Conservation (phyloP, 805 yeast species). For the Monosporozyma aquatica region DNA sequence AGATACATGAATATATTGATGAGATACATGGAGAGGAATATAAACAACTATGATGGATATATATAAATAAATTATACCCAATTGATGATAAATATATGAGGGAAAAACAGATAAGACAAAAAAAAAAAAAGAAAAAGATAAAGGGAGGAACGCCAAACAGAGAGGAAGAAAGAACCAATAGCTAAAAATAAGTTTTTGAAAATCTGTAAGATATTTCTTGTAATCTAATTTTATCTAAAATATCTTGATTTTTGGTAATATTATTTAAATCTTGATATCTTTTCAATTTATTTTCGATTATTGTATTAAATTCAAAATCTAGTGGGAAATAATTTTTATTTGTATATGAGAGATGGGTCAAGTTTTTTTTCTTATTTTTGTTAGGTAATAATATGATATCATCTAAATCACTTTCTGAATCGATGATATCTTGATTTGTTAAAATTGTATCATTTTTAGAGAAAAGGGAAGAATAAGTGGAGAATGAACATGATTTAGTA, state of each 20-base stretch:
- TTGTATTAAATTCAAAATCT: constrained; percentile 1
- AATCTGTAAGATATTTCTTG: constrained; percentile 29
- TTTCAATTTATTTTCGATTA: constrained; percentile 2
- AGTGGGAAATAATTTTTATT: not conserved
- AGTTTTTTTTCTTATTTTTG: not conserved
- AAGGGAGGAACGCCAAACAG: not conserved
- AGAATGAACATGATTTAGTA: not conserved
- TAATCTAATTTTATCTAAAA: constrained; percentile 27
- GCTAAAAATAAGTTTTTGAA: constrained; percentile 24
- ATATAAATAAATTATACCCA: too few species aligned
- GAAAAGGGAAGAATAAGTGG: not conserved
- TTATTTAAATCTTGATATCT: not conserved
- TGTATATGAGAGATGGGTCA: too few species aligned
- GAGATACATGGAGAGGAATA: too few species aligned
- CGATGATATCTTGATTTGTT: too few species aligned
- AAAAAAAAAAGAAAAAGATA: not conserved
- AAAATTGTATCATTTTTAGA: too few species aligned
- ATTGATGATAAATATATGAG: too few species aligned
- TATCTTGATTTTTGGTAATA: constrained; percentile 12
- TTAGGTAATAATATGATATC: not conserved
- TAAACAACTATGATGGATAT: too few species aligned
- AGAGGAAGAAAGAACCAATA: not conserved
- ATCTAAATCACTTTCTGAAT: not conserved
- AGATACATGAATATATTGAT: too few species aligned
- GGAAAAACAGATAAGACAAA: too few species aligned